phyloP scores from a whole-genome alignment of 2,329 filamentous ascomycete genomes.

The Ascochyta rabiei region DNA sequence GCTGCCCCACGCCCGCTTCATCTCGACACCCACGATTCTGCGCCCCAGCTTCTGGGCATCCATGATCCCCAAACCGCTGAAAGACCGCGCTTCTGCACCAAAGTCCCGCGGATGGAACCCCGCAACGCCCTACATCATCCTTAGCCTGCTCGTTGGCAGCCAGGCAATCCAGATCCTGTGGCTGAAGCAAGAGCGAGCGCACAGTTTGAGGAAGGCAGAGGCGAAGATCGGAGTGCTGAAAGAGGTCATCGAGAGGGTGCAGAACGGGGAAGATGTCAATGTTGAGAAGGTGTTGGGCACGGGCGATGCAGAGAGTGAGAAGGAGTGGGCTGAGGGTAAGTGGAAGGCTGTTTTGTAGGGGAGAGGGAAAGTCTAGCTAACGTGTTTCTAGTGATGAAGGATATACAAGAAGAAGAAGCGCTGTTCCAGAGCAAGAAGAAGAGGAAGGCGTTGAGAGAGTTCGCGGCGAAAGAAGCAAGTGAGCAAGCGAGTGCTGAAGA shows the following conservation, averaged over 20 bases:
- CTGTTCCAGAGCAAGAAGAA: conserved; percentile 55
- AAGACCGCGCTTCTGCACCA: conserved; percentile 13
- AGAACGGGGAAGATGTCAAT: conserved; percentile 58
- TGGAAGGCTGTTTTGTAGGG: conserved; percentile 8
- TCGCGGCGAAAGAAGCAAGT: conserved; percentile 27
- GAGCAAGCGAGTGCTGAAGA: conserved; percentile 2
- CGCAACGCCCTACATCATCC: conserved; percentile 68
- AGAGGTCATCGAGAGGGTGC: conserved; percentile 67
- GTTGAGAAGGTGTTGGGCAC: conserved; percentile 83
- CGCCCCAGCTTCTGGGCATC: conserved; percentile 47
- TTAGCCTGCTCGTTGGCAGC: conserved; percentile 82
- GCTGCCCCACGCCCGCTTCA: conserved; percentile 24
- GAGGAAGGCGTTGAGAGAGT: conserved; percentile 33
- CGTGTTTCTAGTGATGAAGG: conserved; percentile 61
- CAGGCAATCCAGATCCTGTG: conserved; percentile 94
- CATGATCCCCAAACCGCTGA: conserved; percentile 45
- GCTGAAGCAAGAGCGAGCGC: conserved; percentile 74
- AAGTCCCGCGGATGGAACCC: conserved; percentile 56
- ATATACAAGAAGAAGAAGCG: conserved; percentile 69
- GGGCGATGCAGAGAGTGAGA: conserved; percentile 74
- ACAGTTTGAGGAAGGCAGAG: conserved; percentile 77
- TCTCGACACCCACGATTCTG: conserved; percentile 44
- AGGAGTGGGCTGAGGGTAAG: conserved; percentile 86
- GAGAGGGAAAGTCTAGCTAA: conserved; percentile 15
- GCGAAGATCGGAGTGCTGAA: conserved; percentile 76